Base-by-base conservation (phyloP, 2,329 filamentous ascomycete genomes). In the Sphaerulina populicola region DNA sequence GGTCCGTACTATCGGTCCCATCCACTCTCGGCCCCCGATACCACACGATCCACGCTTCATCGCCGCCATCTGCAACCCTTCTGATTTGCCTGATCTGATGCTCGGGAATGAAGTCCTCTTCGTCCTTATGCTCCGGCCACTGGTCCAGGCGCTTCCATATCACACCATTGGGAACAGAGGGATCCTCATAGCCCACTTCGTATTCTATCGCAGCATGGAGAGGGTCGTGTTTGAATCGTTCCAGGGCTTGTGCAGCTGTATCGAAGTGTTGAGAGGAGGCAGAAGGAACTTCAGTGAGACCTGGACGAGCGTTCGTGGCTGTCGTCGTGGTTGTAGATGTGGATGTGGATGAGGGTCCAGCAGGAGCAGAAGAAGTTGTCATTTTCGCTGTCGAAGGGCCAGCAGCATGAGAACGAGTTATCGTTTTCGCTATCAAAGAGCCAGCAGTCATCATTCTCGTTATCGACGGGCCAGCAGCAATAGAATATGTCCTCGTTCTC, bases 101-200 rank as follows among this genome's bases (percentile, higher is more conserved):
- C 56, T 74, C 71, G 2, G 77, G 77, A 50, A 79, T 77, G 50
- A 78, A 79, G 42, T 79, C 76, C 52, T 79, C 75, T 27, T 79
- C 69, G 8, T 76, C 78, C 30, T 72, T 70, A 43, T 77, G 75
- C 14, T 68, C 72, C 58, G 77, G 52, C 77, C 77, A 79, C n/a
- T 66, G 68, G 41, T 70, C 68, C 2, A 78, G 62, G 7, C 65
- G 59, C 9, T 71, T 70, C 63, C 78, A 77, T 50, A 72, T 67
- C 15, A 72, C 67, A 0, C 74, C 75, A 7, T 52, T 42, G 4
- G 12, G 31, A n/a, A n/a, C 10, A 49, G 79, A 79, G 8, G 76
- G 69, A 59, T 80, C 77, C 18, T 74, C 65, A 52, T 79, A 79
- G 2, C 75, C 77, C 29, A 79, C 72, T 10, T 77, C 65, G 36